These are phyloP conservation scores for Iris pallida DNA, from an alignment of 116 monocot species.

Conservation along the genomic window DNA sequence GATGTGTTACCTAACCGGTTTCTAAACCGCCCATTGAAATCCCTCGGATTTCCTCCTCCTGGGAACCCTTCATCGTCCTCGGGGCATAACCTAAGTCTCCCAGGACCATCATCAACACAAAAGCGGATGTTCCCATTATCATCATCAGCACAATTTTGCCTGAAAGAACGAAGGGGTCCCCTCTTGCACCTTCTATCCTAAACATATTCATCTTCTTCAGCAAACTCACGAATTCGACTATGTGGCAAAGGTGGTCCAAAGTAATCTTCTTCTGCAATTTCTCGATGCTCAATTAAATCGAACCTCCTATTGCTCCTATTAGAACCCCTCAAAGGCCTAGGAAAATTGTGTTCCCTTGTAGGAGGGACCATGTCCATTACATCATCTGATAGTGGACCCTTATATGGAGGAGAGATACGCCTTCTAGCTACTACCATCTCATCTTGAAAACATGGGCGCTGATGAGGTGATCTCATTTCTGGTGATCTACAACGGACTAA, in stretches of 20 bases:
- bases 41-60: background rate
- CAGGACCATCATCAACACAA: slow-evolving; percentile 11
- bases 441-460: slow-evolving; percentile 2
- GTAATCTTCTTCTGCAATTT: slow-evolving; percentile 14
- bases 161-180: slow-evolving; percentile 10
- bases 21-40: slow-evolving; percentile 6
- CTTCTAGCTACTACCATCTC: slow-evolving; percentile 12
- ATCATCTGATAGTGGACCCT: background rate
- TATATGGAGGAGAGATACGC: slow-evolving; percentile 1
- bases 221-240: slow-evolving; percentile 8
- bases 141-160: slow-evolving; percentile 3
- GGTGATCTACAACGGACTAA: slow-evolving; percentile 7
- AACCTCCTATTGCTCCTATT: slow-evolving; percentile 12
- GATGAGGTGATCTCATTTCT: slow-evolving; percentile 5
- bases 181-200: slow-evolving; percentile 9
- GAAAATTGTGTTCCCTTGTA: slow-evolving; percentile 10
- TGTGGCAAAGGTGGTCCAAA: slow-evolving; percentile 3
- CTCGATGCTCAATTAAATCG: slow-evolving; percentile 6
- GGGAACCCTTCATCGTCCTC: slow-evolving; percentile 9
- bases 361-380: slow-evolving; percentile 1
- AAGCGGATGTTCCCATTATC: slow-evolving; percentile 4
- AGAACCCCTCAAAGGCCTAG: background rate
- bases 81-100: background rate
- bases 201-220: background rate
- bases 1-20: slow-evolving; percentile 7